Base-by-base conservation (phyloP, 441 rosid genomes). In the Eugenia klotzschiana region DNA sequence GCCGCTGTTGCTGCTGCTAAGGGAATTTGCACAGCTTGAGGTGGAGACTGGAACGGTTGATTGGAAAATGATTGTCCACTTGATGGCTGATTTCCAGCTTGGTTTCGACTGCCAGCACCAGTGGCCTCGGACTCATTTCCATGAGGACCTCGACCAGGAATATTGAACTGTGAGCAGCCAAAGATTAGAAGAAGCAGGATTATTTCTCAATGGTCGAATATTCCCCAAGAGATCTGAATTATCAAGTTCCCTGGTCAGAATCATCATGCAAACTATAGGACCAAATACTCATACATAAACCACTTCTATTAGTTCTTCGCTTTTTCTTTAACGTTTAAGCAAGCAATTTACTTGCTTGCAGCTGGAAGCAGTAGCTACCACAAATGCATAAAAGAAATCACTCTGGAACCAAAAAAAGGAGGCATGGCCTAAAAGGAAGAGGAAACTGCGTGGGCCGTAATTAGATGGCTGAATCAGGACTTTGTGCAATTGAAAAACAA, bases 11-110 rank as follows among this genome's bases (percentile, higher is more conserved):
- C 90, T 69, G 93, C 88, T 80, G 92, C 84, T 33, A 89, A 26
- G 79, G 99, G 98, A 85, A 94, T 86, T 88, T 94, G 99, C 84
- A 93, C 84, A 79, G 88, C 91, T 82, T 90, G 98, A 81, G 96
- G 92, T 57, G 88, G 81, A 7, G 91, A 86, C 86, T 91, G 97
- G 85, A 92, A 87, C 69, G 93, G 54, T 79, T 87, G 93, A 83
- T 88, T 89, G 54, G 94, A 85, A 83, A 84, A 90, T 84, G 92
- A 81, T 85, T 87, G 95, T 87, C 92, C 89, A 82, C 91, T 79
- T 55, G 88, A 90, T 79, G 94, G 51, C 86, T 91, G 94, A 87
- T 88, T 89, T 52, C 90, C 93, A 9, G 86, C 80, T 84, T 91
- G 95, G 87, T 77, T 87, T 87, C 89, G 96, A 86, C 86, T 90